phyloP scores from a whole-genome alignment of 2,329 filamentous ascomycete genomes.

The Hysterium pulicare region DNA sequence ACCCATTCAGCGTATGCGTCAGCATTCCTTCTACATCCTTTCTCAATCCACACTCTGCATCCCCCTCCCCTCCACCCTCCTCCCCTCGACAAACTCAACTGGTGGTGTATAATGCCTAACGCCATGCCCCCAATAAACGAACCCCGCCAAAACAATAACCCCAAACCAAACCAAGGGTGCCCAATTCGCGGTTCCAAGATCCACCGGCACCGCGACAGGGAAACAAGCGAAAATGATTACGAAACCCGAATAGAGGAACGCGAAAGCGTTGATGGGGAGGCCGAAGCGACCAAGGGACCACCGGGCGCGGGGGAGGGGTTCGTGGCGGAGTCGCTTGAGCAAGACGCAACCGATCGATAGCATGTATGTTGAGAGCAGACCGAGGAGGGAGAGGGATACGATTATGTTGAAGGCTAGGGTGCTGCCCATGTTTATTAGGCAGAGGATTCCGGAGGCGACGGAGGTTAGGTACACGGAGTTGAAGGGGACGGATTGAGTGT shows the following conservation, averaged over 20 bases:
- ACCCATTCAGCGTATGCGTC: too few species aligned
- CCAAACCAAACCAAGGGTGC: slow-evolving; percentile 9
- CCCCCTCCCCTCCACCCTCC: slow-evolving; percentile 1
- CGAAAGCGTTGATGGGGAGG: slow-evolving; percentile 9
- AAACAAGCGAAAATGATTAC: slow-evolving; percentile 9
- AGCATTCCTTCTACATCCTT: too few species aligned
- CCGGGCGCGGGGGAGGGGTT: slow-evolving; percentile 4
- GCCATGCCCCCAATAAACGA: slow-evolving; percentile 6
- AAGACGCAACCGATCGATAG: slow-evolving; percentile 11
- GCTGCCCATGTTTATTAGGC: slow-evolving; percentile 47
- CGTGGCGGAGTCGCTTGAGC: slow-evolving; percentile 3
- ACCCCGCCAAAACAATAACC: slow-evolving; percentile 2
- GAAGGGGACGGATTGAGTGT: slow-evolving; percentile 8
- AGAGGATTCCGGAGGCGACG: slow-evolving; percentile 36
- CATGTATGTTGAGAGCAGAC: slow-evolving; percentile 11
- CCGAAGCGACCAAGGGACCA: slow-evolving; percentile 8
- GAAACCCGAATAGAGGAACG: slow-evolving; percentile 13
- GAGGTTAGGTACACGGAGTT: slow-evolving; percentile 13
- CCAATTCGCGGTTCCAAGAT: slow-evolving; percentile 9
- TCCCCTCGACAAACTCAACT: slow-evolving; percentile 11
- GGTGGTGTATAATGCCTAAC: slow-evolving; percentile 10
- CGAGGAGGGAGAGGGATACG: slow-evolving; percentile 8
- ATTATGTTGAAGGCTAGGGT: slow-evolving; percentile 41
- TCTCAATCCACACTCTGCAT: slow-evolving; percentile 9
- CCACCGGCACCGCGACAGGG: slow-evolving; percentile 4